A percentile compares a stretch with the other conserved stretches of the same genome.
These are phyloP conservation scores for Quercus rubra DNA, from an alignment of 306 rosid genomes.

Conservation along the genomic window DNA sequence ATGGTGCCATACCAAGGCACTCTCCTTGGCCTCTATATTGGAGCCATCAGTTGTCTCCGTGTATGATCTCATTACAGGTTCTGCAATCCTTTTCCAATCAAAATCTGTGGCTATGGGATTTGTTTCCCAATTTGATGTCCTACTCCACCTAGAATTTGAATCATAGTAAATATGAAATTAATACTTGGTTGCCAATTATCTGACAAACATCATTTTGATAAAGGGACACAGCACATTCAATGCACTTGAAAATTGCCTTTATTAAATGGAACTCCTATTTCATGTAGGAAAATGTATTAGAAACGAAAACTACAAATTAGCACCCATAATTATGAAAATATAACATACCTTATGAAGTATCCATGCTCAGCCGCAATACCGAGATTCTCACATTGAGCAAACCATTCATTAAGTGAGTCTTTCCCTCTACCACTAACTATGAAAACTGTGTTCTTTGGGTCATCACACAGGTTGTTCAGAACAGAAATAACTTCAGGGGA, in stretches of 20 bases:
- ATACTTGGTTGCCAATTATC: constrained; percentile 1
- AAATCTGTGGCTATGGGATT: constrained; percentile 25
- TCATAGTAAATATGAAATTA: constrained; percentile 11
- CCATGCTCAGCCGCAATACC: constrained; percentile 98
- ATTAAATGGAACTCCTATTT: background rate
- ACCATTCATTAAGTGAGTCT: constrained; percentile 61
- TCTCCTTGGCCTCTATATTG: constrained; percentile 67
- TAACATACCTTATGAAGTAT: constrained; percentile 60
- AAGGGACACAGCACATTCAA: background rate
- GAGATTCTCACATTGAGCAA: constrained; percentile 66
- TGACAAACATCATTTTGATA: background rate
- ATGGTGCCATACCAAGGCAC: constrained; percentile 76
- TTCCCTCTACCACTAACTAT: constrained; percentile 82
- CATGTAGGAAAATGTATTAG: background rate
- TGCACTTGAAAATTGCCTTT: background rate
- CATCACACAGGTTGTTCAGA: constrained; percentile 64
- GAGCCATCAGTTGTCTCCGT: constrained; percentile 67
- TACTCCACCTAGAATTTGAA: constrained; percentile 58
- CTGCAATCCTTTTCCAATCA: constrained; percentile 57
- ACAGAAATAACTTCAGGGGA: constrained; percentile 57
- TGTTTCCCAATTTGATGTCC: constrained; percentile 57
- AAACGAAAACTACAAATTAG: constrained; percentile 3
- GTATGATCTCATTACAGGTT: constrained; percentile 61
- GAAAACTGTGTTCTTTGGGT: constrained; percentile 68
- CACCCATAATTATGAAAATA: background rate